Evolutionary conservation across 2,329 filamentous ascomycete species (phyloP), one percentile per base, ranked within the genome.

Genomic region (Colletotrichum euphorbiae): DNA sequence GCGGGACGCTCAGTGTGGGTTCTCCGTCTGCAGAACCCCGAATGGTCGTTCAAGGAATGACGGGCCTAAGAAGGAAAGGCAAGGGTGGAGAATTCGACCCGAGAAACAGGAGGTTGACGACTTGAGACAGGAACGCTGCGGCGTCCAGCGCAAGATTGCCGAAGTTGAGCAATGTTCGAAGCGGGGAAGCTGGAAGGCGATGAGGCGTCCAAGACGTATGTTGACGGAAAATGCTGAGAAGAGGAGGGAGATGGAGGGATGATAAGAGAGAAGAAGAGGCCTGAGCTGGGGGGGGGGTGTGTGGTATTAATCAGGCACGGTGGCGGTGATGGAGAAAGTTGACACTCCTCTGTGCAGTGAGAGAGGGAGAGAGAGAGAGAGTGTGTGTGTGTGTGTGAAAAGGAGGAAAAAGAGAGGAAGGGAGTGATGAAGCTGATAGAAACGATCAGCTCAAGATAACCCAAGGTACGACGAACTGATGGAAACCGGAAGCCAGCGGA

Each of bases 391-490:
- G 48, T 19, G 46, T n/a, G n/a, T n/a, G n/a, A n/a, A n/a, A 28
- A 45, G 15, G 57, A 56, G 52, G 52, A 40, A 33, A 40, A 48
- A 46, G 46, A 28, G 48, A 56, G 46, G 36, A 42, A 17, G 48
- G 43, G 67, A 58, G 58, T 67, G 69, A 66, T 67, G 69, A 66
- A 67, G 61, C 65, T 65, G 57, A 52, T 42, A 43, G 66, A 55
- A 57, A 58, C 59, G 67, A 70, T 69, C 69, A 70, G 69, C 67
- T 61, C 57, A 69, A 65, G 67, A 59, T 69, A 67, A 62, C 57
- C 67, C 61, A 69, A 70, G 66, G 65, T 70, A 65, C 69, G 65
- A 68, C 61, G 69, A 70, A 66, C 69, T 67, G 66, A 62, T 69
- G 61, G 51, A 42, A 59, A 57, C 51, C 62, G 61, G 51, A 42